Evolutionary conservation across 148 eudicot genomes (phyloP).

Genomic region (Bassia scoparia): DNA sequence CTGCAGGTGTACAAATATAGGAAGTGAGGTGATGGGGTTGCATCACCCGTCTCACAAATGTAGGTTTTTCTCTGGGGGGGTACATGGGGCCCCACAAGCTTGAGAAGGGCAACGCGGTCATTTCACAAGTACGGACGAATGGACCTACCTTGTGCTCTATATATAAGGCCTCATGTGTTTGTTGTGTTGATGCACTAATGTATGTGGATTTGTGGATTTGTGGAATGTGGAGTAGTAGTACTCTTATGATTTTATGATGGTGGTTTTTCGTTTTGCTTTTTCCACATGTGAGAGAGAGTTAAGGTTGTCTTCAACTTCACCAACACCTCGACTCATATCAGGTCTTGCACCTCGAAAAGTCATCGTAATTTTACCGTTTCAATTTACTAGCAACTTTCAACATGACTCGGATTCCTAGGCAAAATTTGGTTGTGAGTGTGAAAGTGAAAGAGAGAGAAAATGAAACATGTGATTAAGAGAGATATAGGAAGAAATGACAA

Average conservation of each 20-base stretch:
- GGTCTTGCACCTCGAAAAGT: conserved; percentile 2
- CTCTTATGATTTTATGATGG: too few relatives aligned
- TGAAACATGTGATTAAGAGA: too few relatives aligned
- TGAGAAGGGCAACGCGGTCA: conserved; percentile 7
- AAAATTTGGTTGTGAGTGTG: too few relatives aligned
- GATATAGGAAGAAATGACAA: too few relatives aligned
- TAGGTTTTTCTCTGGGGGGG: neutral
- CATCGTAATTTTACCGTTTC: neutral
- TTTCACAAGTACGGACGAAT: neutral
- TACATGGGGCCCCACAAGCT: conserved; percentile 11
- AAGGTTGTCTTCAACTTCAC: conserved; percentile 21
- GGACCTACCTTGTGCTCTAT: neutral
- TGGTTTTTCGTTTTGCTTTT: conserved; percentile 16
- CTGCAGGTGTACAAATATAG: conserved; percentile 24
- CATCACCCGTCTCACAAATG: conserved; percentile 12
- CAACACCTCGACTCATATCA: neutral
- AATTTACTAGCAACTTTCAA: too few relatives aligned
- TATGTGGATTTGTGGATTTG: neutral
- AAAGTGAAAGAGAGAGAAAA: neutral
- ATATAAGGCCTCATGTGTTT: neutral
- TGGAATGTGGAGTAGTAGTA: too few relatives aligned
- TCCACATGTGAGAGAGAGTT: conserved; percentile 11
- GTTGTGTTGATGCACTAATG: too few relatives aligned
- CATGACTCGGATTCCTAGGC: too few relatives aligned
- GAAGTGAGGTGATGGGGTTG: neutral